Evolutionary conservation across 2,329 filamentous ascomycete genomes (phyloP).

Genomic region (Alternaria sp.): DNA sequence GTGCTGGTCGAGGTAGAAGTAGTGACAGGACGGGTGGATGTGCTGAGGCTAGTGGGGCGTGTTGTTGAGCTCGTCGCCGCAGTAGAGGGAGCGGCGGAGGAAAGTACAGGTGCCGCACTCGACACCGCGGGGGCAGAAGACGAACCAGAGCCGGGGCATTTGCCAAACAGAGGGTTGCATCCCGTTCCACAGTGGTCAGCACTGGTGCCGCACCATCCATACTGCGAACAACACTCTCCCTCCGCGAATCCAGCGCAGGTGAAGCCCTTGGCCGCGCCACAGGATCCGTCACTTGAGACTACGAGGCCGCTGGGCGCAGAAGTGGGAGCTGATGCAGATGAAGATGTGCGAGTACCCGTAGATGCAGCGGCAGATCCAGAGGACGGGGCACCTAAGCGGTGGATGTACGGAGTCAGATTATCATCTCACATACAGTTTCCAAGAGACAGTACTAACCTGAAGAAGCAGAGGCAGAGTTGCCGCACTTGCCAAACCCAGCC

Average conservation of each 20-base stretch:
- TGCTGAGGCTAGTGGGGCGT: background rate
- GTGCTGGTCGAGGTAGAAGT: background rate
- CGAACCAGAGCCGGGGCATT: background rate
- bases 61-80: background rate
- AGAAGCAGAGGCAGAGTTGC: slow-evolving; percentile 4
- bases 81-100: background rate
- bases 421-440: background rate
- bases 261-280: slow-evolving; percentile 21
- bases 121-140: background rate
- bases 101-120: background rate
- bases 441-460: background rate
- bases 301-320: slow-evolving; percentile 10
- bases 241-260: slow-evolving; percentile 22
- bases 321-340: background rate
- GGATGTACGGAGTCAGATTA: background rate
- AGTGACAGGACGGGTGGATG: background rate
- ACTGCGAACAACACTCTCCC: slow-evolving; percentile 32
- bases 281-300: slow-evolving; percentile 21
- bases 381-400: background rate
- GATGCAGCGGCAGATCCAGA: background rate
- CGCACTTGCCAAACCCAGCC: slow-evolving; percentile 33
- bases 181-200: slow-evolving; percentile 11
- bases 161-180: slow-evolving; percentile 12
- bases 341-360: background rate
- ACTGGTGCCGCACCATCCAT: slow-evolving; percentile 22